Base-by-base conservation (phyloP, 2,329 filamentous ascomycete species). In the Stagonosporopsis rhizophila region DNA sequence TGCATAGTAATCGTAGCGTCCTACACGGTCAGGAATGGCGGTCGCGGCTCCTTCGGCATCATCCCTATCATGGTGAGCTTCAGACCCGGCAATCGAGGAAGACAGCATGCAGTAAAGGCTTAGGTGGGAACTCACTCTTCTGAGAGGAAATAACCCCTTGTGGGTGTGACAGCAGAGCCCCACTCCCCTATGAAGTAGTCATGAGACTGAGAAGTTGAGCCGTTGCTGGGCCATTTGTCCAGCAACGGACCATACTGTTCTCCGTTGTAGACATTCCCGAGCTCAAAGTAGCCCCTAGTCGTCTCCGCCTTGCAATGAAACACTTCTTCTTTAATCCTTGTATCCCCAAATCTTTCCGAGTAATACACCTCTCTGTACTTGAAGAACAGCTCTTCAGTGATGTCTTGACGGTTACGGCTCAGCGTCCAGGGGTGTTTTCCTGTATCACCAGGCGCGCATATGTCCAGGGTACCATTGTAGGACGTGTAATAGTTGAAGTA, bases 201-300 rank as follows among this genome's bases (percentile, higher is more conserved):
- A 25, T 51, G 22, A 19, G n/a, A 51, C 12, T 44, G 48, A 22
- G 35, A 35, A 2, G 32, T 25, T 2, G 25, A 8, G 4, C 27
- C 27, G 15, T 9, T 3, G n/a, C 22, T 27, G 8, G 50, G 37
- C 62, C 62, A 63, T 12, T 49, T 38, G 4, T 61, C 35, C 30
- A 63, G 35, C 11, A 65, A 34, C 1, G 47, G 47, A 8, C 60
- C 51, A 23, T 52, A 47, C 11, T 19, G 27, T 3, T 30, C 25
- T 15, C 46, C 49, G 32, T 49, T 61, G 2, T 51, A 37, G 11
- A 25, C 28, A 20, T 64, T 64, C 3, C 60, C 58, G 3, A 65
- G 40, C 23, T 63, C 62, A n/a, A 65, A 65, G 22, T 61, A 65
- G 2, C 60, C 60, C n/a, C 62, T 53, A 3, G 58, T 57, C 1